A percentile compares a stretch with the other conserved stretches of the same genome.
These are phyloP conservation scores for Entoloma clypeatum DNA, from an alignment of 1,284 basidiomycete genomes.

Conservation along the genomic window DNA sequence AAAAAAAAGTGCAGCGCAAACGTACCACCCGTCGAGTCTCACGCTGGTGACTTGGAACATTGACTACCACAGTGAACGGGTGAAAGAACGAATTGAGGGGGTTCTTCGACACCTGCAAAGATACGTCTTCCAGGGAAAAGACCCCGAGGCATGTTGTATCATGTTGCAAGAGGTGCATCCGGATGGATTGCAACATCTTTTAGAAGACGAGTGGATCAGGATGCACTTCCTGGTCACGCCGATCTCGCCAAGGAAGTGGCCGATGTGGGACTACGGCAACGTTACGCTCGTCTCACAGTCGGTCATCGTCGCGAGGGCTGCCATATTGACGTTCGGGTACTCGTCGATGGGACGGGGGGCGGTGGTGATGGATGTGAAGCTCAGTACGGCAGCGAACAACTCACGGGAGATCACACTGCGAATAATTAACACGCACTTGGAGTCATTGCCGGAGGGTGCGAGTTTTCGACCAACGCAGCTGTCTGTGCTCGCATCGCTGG, in stretches of 20 bases:
- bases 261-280: conserved; percentile 48
- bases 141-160: conserved; percentile 54
- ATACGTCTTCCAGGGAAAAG: conserved; percentile 41
- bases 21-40: conserved; percentile 38
- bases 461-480: conserved; percentile 49
- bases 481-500: conserved; percentile 41
- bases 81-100: conserved; percentile 40
- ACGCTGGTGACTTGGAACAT: conserved; percentile 67
- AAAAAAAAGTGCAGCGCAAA: conserved; percentile 19
- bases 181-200: conserved; percentile 42
- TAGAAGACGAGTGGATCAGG: conserved; percentile 57
- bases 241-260: conserved; percentile 50
- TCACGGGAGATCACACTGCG: conserved; percentile 43
- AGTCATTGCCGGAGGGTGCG: conserved; percentile 49
- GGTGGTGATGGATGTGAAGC: conserved; percentile 52
- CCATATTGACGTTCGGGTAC: conserved; percentile 47
- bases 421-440: conserved; percentile 67
- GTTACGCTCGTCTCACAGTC: conserved; percentile 61
- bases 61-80: conserved; percentile 40
- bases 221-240: conserved; percentile 56
- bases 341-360: conserved; percentile 51
- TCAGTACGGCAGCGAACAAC: conserved; percentile 37
- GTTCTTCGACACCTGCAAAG: conserved; percentile 52
- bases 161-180: conserved; percentile 62
- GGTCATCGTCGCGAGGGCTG: conserved; percentile 41